Evolutionary conservation across 768 basidiomycete species (phyloP), one percentile per base, ranked within the genome.

Genomic region (Hygrophorus pudorinus): DNA sequence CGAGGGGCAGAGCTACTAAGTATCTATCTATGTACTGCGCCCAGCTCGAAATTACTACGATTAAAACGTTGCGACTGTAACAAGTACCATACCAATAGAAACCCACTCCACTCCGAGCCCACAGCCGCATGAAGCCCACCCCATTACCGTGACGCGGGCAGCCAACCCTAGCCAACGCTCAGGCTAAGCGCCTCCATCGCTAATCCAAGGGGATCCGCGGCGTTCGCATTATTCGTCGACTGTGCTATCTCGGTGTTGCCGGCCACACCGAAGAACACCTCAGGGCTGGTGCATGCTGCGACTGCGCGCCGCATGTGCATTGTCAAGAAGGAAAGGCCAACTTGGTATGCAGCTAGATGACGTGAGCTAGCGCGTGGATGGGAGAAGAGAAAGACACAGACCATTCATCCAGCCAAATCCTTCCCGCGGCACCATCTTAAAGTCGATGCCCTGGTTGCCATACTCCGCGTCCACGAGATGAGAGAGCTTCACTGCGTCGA

Each of bases 341-440:
- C 87, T 67, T 97, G 94, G 62, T 91, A 97, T 24, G 92, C 88
- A 52, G 93, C 88, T 91, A 54, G 33, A 47, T 31, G 24, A 24
- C 24, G 24, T 24, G 44, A 47, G 44, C n/a, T n/a, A n/a, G n/a
- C n/a, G n/a, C n/a, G n/a, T n/a, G n/a, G n/a, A n/a, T n/a, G n/a
- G n/a, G n/a, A n/a, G n/a, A 20, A n/a, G 17, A 31, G 21, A 12
- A 38, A 14, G n/a, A 33, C 21, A 1, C 24, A 9, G 66, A 90
- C 89, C 73, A 50, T 94, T 94, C 86, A 92, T 96, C 94, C 92
- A 97, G 7, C 94, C 94, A 58, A 98, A 99, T 44, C 94, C 94
- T 65, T 98, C 94, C 11, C 92, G 77, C 40, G 93, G 93, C 35
- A 97, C 86, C 76, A 93, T 81, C 67, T 93, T 90, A 70, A 99